A percentile compares a stretch with the other conserved stretches of the same genome.
Evolutionary conservation across 1,139 yeast species (phyloP).

Genomic region (Kodamaea suecica): DNA sequence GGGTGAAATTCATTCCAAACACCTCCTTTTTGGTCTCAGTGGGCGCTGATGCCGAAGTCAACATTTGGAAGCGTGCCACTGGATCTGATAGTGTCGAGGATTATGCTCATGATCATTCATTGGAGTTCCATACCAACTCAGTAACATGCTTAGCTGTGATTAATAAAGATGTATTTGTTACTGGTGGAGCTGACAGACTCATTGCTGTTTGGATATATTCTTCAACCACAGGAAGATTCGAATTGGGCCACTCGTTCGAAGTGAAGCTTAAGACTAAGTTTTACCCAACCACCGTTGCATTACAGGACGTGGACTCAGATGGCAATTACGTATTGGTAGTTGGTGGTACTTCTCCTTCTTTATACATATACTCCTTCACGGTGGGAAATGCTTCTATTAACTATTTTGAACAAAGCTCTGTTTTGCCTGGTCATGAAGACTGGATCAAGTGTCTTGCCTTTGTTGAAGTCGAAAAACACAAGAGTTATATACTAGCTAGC

Average conservation of each 20-base stretch:
- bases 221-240: slow-evolving; percentile 18
- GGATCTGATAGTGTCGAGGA: slow-evolving; percentile 10
- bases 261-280: slow-evolving; percentile 44
- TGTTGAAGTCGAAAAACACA: slow-evolving; percentile 46
- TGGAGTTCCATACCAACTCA: slow-evolving; percentile 44
- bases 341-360: slow-evolving; percentile 70
- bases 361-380: slow-evolving; percentile 54
- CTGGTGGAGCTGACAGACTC: slow-evolving; percentile 68
- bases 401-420: slow-evolving; percentile 42
- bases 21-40: slow-evolving; percentile 53
- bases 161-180: slow-evolving; percentile 38
- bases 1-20: slow-evolving; percentile 54
- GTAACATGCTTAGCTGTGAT: slow-evolving; percentile 47
- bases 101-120: slow-evolving; percentile 31
- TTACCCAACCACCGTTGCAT: slow-evolving; percentile 62
- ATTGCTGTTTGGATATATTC: slow-evolving; percentile 49
- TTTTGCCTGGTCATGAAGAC: slow-evolving; percentile 84
- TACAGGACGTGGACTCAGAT: slow-evolving; percentile 38
- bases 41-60: slow-evolving; percentile 61
- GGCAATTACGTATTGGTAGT: slow-evolving; percentile 56
- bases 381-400: slow-evolving; percentile 14
- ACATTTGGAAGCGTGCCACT: slow-evolving; percentile 63
- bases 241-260: slow-evolving; percentile 30
- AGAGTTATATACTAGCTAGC: slow-evolving; percentile 64
- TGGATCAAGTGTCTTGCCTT: slow-evolving; percentile 80